phyloP scores from a whole-genome alignment of 2,329 filamentous ascomycete species.

The Xylogone sp. region DNA sequence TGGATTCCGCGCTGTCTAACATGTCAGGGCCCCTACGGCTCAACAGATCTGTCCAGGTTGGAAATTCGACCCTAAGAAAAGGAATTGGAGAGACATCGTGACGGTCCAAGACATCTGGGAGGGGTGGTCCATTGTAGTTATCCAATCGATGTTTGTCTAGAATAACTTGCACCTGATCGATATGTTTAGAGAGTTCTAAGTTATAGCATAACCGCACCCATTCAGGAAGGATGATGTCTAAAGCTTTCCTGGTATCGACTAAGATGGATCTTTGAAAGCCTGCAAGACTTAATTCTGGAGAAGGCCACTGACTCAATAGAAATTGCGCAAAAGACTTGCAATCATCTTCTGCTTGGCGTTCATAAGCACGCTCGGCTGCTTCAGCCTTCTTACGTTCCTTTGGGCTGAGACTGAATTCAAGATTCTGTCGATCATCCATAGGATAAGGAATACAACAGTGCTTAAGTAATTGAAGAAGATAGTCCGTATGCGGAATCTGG shows the following conservation, averaged over 20 bases:
- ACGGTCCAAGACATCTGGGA: background rate
- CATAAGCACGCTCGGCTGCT: slow-evolving; percentile 26
- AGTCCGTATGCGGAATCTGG: slow-evolving; percentile 28
- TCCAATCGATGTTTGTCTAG: slow-evolving; percentile 26
- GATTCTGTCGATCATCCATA: slow-evolving; percentile 15
- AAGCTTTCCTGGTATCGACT: slow-evolving; percentile 34
- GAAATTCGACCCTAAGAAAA: slow-evolving; percentile 6
- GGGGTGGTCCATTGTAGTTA: background rate
- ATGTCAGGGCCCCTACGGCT: background rate
- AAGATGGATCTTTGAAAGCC: slow-evolving; percentile 25
- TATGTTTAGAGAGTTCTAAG: slow-evolving; percentile 38
- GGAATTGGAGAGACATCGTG: slow-evolving; percentile 4
- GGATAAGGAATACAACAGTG: slow-evolving; percentile 26
- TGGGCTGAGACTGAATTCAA: slow-evolving; percentile 3
- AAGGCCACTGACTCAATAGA: slow-evolving; percentile 44
- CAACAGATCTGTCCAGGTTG: slow-evolving; percentile 5
- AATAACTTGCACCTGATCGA: slow-evolving; percentile 39
- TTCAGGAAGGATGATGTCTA: slow-evolving; percentile 37
- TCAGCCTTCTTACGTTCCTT: slow-evolving; percentile 13
- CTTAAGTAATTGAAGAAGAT: slow-evolving; percentile 29
- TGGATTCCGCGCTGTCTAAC: background rate
- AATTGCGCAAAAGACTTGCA: slow-evolving; percentile 35
- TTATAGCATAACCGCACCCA: slow-evolving; percentile 49
- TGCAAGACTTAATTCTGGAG: slow-evolving; percentile 26
- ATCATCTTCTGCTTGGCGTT: slow-evolving; percentile 28